Evolutionary conservation across 139 green algal species (phyloP), one percentile per base, ranked within the genome.

Genomic region (Microglena sp.): DNA sequence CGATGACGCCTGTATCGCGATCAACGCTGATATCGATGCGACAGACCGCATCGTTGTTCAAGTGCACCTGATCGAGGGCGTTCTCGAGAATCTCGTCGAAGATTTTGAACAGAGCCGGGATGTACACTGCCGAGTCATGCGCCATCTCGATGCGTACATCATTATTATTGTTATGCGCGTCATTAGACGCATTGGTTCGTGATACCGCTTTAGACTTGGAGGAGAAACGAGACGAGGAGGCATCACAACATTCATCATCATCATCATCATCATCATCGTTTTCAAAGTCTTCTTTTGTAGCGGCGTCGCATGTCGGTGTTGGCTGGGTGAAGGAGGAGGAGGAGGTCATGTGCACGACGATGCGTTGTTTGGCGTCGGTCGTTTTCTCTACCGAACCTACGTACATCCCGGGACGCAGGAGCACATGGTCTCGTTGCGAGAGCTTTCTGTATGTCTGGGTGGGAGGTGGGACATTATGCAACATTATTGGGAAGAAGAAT

Each of bases 11-110:
- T 24, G 24, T 63, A 15, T 15, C 64, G 6, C 33, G 45, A 6
- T 74, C 61, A 36, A 82, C 72, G 21, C 11, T 45, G 2, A 72
- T 56, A 2, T 33, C 0, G 28, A 88, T 71, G 31, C 75, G 59
- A 66, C 76, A 78, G n/a, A 54, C 73, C 24, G 33, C 27, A 1
- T 3, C 8, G 5, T 28, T 26, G 7, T 82, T 67, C 2, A 77
- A 36, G 26, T 78, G 58, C 43, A 75, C 79, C 66, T 88, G 80
- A 58, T 88, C 82, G 0, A 73, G 65, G 4, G 82, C 82, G 60
- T 88, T 88, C 40, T 84, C 71, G 5, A 88, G 55, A 26, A 88
- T 82, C 62, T 88, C 82, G 36, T 87, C 80, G 36, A 87, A 82
- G 45, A 88, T 85, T 30, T 88, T 87, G 70, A 83, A 82, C 29